phyloP scores from a whole-genome alignment of 164 flowering plant species.

The Tetracentron sinense region DNA sequence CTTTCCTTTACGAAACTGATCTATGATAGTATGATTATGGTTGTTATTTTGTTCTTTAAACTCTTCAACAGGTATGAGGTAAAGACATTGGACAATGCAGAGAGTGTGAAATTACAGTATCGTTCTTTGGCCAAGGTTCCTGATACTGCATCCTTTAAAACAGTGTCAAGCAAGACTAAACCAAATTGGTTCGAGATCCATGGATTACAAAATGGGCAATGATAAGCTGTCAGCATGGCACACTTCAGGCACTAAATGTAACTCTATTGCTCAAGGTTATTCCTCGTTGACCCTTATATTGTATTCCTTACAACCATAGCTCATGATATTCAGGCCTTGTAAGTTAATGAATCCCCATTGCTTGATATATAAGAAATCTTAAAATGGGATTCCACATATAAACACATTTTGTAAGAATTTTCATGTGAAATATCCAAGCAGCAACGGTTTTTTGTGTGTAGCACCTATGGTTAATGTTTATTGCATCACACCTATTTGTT shows the following conservation, averaged over 20 bases:
- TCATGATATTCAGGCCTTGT: background rate
- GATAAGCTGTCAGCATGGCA: background rate
- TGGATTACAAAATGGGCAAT: background rate
- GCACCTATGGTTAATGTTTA: no score
- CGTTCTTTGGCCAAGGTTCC: slow-evolving; percentile 84
- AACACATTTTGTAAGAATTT: background rate
- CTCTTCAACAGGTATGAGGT: slow-evolving; percentile 75
- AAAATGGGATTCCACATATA: background rate
- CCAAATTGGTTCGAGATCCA: slow-evolving; percentile 57
- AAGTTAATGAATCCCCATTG: background rate
- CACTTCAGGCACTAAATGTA: background rate
- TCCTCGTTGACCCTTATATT: no score
- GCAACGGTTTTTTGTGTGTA: no score
- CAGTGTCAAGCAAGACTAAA: slow-evolving; percentile 38
- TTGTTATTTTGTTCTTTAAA: background rate
- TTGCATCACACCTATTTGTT: no score
- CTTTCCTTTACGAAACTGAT: background rate
- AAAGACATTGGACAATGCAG: slow-evolving; percentile 93
- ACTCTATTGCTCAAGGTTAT: no score
- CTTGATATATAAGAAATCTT: background rate
- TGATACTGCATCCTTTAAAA: slow-evolving; percentile 38
- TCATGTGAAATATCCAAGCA: background rate
- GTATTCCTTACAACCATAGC: background rate
- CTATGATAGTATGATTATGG: background rate
- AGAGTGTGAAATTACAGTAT: slow-evolving; percentile 92